Percentiles rank a stretch among this genome's conserved stretches.
Conservation (phyloP, 2,329 filamentous ascomycete species). For the Nigrospora osmanthi region DNA sequence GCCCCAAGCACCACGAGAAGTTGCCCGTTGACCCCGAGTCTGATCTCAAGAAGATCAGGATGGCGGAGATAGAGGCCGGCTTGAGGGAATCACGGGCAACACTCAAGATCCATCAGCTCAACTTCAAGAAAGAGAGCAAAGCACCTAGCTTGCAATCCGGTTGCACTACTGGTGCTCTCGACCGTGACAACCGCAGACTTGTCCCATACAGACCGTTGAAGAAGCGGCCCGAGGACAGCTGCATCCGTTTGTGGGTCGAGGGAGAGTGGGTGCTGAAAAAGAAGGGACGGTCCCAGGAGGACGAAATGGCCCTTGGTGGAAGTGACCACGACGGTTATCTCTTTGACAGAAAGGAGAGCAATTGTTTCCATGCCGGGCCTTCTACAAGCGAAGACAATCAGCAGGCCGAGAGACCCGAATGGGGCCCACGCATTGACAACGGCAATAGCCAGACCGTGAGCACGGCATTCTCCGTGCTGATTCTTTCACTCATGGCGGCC, state of each 20-base stretch:
- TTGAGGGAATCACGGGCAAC: constrained; percentile 8
- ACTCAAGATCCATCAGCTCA: constrained; percentile 19
- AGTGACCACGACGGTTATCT: constrained; percentile 36
- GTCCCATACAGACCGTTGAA: constrained; percentile 38
- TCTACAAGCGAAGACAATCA: constrained; percentile 2
- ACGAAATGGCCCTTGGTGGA: constrained; percentile 29
- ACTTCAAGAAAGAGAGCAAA: constrained; percentile 27
- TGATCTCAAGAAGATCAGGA: constrained; percentile 4
- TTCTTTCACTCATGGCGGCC: too few species aligned
- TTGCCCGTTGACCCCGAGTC: constrained; percentile 8
- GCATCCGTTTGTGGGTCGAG: constrained; percentile 35
- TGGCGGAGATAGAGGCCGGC: background rate
- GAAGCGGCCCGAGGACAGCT: constrained; percentile 35
- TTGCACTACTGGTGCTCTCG: constrained; percentile 34
- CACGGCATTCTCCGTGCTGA: too few species aligned
- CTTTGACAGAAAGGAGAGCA: constrained; percentile 13
- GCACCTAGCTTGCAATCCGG: constrained; percentile 24
- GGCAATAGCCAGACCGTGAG: background rate
- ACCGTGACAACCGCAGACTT: constrained; percentile 37
- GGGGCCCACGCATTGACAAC: background rate
- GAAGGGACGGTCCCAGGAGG: constrained; percentile 29
- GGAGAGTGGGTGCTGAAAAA: constrained; percentile 33
- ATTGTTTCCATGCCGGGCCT: background rate
- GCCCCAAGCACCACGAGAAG: constrained; percentile 18
- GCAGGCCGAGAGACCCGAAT: background rate